Evolutionary conservation across 129 eudicot genomes (phyloP), one percentile per base, ranked within the genome.

Genomic region (Silybum marianum): DNA sequence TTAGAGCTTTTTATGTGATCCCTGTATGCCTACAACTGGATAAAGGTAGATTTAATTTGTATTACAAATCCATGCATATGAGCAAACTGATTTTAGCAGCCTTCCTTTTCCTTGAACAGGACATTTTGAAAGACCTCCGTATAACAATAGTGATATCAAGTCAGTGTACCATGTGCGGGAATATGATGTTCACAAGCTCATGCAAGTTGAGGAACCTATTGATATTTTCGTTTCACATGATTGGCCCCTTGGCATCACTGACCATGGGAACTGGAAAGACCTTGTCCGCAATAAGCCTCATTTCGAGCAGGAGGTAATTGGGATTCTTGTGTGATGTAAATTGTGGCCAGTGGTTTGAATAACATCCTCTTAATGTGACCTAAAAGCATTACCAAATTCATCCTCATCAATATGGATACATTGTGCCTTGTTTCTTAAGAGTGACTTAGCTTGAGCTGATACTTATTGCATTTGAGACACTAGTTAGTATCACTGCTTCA

Each of bases 141-240:
- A 96, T 77, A 90, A 85, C 73, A 90, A 82, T 66, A 87, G 78
- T 65, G 95, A 96, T 38, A 90, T 96, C 63, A 86, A 93, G 70
- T 93, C 98, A 51, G 80, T 96, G 65, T 96, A 96, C 87, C 98
- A 96, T 90, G 97, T 96, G 76, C 93, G 98, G 34, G 95, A 94
- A 60, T 94, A 94, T 72, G 98, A 91, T 78, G 97, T 90, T 72
- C 89, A 91, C 78, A 94, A 91, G 85, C 98, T 94, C 78, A 85
- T 94, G 97, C 93, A 94, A 91, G 84, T 94, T 67, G 87, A 88
- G 78, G 97, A 90, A 80, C 93, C 92, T 73, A 74, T 94, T 73
- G 95, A 94, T 87, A 83, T 94, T 66, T 94, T 91, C 71, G 83
- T 94, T 72, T 94, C 98, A 66, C 98, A 94, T 90, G 98, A 94